Percentiles rank a stretch among this genome's conserved stretches.
phyloP scores from a whole-genome alignment of 805 yeast species.

The Priceomyces carsonii region DNA sequence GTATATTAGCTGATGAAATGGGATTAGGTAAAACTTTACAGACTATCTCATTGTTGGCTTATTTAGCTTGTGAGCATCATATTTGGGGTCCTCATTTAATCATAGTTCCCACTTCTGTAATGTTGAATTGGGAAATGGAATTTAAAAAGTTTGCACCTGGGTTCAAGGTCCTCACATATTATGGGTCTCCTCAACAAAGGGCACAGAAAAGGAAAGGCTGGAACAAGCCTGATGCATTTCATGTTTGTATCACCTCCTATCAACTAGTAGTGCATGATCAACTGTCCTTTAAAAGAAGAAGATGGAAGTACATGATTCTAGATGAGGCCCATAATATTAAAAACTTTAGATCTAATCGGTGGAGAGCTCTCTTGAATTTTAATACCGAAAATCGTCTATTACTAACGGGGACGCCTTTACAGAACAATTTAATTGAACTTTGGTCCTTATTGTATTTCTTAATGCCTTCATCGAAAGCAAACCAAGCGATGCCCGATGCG shows the following conservation, averaged over 20 bases:
- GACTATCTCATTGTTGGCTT: constrained; percentile 82
- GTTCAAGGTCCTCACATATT: constrained; percentile 89
- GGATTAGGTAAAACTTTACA: constrained; percentile 97
- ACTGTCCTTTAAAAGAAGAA: constrained; percentile 85
- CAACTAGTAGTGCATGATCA: constrained; percentile 98
- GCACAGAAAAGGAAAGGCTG: constrained; percentile 95
- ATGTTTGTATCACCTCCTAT: constrained; percentile 94
- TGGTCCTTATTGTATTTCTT: constrained; percentile 95
- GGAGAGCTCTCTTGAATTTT: constrained; percentile 94
- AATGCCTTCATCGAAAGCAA: constrained; percentile 85
- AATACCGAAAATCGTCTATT: constrained; percentile 86
- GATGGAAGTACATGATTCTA: constrained; percentile 94
- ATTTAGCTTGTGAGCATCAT: constrained; percentile 89
- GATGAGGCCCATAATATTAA: constrained; percentile 99
- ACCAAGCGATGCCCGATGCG: constrained; percentile 84
- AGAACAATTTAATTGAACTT: constrained; percentile 89
- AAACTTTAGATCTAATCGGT: constrained; percentile 91
- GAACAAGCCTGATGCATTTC: constrained; percentile 95
- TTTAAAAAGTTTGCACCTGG: constrained; percentile 98
- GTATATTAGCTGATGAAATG: constrained; percentile 98
- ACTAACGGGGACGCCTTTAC: constrained; percentile 96
- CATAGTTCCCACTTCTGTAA: constrained; percentile 95
- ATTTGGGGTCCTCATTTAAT: constrained; percentile 98
- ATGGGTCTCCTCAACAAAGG: constrained; percentile 96
- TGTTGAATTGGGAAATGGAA: constrained; percentile 99